phyloP scores from a whole-genome alignment of 441 rosid species.

The Erodium trifolium region DNA sequence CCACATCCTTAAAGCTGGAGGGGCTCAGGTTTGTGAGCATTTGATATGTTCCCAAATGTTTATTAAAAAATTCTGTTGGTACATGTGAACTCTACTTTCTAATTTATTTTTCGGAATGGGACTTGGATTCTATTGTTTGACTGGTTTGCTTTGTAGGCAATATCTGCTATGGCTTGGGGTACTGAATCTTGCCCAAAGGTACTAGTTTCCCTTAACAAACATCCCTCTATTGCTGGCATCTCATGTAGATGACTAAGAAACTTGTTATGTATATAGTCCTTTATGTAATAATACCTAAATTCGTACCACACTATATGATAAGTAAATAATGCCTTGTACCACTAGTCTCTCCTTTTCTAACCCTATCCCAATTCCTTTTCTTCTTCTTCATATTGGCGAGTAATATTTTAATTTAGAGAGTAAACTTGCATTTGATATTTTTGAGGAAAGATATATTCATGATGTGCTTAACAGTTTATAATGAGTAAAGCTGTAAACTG shows the following conservation, averaged over 20 bases:
- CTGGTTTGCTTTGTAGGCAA: conserved; percentile 43
- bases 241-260: background rate
- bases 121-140: conserved; percentile 9
- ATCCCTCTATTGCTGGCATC: background rate
- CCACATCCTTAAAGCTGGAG: conserved; percentile 89
- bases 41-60: conserved; percentile 8
- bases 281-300: background rate
- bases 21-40: conserved; percentile 66
- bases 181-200: conserved; percentile 95
- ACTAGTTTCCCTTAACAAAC: conserved; percentile 18
- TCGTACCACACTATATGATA: background rate
- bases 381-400: background rate
- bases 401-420: background rate
- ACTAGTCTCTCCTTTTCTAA: background rate
- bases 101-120: background rate
- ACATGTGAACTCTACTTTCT: background rate
- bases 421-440: conserved; percentile 1
- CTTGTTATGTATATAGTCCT: background rate
- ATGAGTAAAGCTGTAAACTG: background rate
- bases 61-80: conserved; percentile 7
- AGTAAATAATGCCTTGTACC: background rate
- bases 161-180: conserved; percentile 98
- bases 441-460: background rate
- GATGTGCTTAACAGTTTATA: background rate
- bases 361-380: background rate